phyloP scores from a whole-genome alignment of 1,139 yeast species.

The Pichia sp. region DNA sequence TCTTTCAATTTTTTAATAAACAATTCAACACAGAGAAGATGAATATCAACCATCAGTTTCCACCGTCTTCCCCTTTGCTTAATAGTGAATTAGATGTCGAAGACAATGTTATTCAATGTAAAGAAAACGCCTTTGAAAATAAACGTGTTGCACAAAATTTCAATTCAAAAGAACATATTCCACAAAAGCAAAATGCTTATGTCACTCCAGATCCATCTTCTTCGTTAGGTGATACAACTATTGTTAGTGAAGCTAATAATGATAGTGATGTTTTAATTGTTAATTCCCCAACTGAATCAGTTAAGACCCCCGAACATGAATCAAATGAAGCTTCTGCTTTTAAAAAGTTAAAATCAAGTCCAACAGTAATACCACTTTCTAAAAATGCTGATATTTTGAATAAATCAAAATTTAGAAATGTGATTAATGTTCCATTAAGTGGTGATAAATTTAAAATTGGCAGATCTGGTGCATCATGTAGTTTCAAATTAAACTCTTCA shows the following conservation, averaged over 20 bases:
- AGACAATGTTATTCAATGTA: not conserved
- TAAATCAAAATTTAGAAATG: slow-evolving; percentile 15
- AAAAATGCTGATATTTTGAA: slow-evolving; percentile 5
- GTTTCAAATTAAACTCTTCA: slow-evolving; percentile 44
- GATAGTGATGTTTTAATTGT: slow-evolving; percentile 1
- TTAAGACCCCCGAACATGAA: not conserved
- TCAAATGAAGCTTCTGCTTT: not conserved
- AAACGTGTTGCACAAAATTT: not conserved
- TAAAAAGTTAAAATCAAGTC: not conserved
- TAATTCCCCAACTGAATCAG: not conserved
- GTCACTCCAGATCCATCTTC: slow-evolving; percentile 42
- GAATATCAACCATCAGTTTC: slow-evolving; percentile 19
- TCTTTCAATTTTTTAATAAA: not conserved
- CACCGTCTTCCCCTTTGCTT: slow-evolving; percentile 23
- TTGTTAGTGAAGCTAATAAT: slow-evolving; percentile 3
- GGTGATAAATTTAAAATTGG: slow-evolving; percentile 40
- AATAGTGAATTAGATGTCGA: slow-evolving; percentile 8
- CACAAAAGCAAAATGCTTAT: slow-evolving; percentile 20
- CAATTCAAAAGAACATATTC: not conserved
- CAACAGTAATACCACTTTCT: too few species aligned
- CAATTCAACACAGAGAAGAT: not conserved
- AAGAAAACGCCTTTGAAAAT: not conserved
- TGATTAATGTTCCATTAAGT: slow-evolving; percentile 13
- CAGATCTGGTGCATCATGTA: slow-evolving; percentile 57
- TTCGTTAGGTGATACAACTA: slow-evolving; percentile 30